Conservation (phyloP, 129 eudicot species). For the Rutidosis leptorrhynchoides region DNA sequence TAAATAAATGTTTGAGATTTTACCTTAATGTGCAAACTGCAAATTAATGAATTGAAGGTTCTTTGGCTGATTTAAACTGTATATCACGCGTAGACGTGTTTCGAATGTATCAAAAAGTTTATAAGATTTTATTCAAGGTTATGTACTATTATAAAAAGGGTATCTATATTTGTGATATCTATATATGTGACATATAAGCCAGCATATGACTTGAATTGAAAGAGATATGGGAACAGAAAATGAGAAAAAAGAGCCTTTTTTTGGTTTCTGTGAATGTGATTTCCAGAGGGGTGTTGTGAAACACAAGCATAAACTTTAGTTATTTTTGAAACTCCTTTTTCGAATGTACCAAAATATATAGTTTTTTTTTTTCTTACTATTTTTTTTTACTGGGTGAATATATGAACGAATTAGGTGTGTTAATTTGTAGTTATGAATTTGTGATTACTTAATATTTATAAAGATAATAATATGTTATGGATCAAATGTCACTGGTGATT, state of each 20-base stretch:
- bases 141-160: slow-evolving; percentile 21
- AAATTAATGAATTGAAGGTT: too few relatives aligned
- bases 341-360: neutral
- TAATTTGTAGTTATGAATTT: neutral
- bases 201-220: neutral
- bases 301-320: slow-evolving; percentile 37
- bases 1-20: too few relatives aligned
- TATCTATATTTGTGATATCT: slow-evolving; percentile 20
- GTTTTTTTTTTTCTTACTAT: neutral
- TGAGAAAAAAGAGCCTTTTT: slow-evolving; percentile 20
- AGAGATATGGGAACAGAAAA: slow-evolving; percentile 1
- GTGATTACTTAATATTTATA: neutral
- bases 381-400: neutral
- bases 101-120: slow-evolving; percentile 5
- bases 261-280: slow-evolving; percentile 29
- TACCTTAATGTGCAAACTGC: too few relatives aligned
- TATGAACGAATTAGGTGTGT: neutral
- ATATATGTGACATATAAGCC: too few relatives aligned
- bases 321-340: slow-evolving; percentile 5
- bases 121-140: neutral
- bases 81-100: too few relatives aligned
- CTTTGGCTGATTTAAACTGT: slow-evolving; percentile 16
- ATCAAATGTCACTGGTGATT: slow-evolving; percentile 32
- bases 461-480: slow-evolving; percentile 13
- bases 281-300: slow-evolving; percentile 37